Conservation (phyloP, 495 filamentous ascomycete species). For the Penicillium ochrochloron region DNA sequence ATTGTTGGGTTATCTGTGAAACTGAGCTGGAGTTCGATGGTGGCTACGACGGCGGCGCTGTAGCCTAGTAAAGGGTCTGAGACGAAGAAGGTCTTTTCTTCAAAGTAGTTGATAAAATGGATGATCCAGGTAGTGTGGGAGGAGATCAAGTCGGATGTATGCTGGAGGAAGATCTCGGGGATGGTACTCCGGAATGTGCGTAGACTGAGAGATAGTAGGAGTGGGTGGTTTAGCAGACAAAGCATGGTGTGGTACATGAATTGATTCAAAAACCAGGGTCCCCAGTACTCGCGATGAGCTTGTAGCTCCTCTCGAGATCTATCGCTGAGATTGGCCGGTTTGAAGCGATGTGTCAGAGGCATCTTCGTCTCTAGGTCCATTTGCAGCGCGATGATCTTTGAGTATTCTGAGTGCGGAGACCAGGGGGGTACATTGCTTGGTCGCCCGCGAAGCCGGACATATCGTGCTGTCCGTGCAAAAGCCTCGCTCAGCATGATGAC, state of each 20-base stretch:
- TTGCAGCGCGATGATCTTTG: constrained; percentile 50
- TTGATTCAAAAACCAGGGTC: constrained; percentile 53
- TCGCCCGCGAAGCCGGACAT: constrained; percentile 50
- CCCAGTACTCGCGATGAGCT: constrained; percentile 50
- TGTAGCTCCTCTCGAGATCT: constrained; percentile 46
- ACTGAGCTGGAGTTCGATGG: constrained; percentile 55
- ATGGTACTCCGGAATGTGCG: constrained; percentile 52
- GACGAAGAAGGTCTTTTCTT: constrained; percentile 46
- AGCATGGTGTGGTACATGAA: constrained; percentile 56
- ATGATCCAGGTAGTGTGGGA: constrained; percentile 55
- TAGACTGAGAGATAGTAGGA: constrained; percentile 50
- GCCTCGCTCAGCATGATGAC: constrained; percentile 51
- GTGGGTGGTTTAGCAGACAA: constrained; percentile 53
- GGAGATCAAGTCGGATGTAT: constrained; percentile 52
- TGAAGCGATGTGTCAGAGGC: constrained; percentile 52
- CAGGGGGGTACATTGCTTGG: constrained; percentile 51
- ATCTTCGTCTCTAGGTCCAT: constrained; percentile 55
- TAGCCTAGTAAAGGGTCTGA: constrained; percentile 55
- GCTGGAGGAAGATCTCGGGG: constrained; percentile 55
- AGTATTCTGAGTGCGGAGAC: constrained; percentile 55
- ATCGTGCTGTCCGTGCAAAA: constrained; percentile 49
- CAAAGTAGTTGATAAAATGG: constrained; percentile 53
- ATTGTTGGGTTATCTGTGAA: constrained; percentile 45
- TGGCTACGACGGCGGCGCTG: constrained; percentile 53
- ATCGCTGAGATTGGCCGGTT: constrained; percentile 48